A percentile compares a stretch with the other conserved stretches of the same genome.
Conservation (phyloP, 306 rosid species). For the Prunus kanzakura region DNA sequence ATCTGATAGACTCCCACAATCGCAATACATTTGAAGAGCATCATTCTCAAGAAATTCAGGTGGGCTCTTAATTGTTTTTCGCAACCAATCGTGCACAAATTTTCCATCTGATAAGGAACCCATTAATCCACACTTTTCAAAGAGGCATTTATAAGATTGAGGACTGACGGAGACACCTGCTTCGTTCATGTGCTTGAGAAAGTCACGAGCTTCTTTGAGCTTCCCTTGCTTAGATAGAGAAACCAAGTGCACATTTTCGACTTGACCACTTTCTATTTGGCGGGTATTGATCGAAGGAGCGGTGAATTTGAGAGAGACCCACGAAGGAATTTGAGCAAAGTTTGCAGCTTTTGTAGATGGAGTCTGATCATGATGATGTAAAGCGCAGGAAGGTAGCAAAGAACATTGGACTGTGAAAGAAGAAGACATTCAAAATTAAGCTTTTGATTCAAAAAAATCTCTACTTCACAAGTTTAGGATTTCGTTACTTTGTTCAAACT, state of each 20-base stretch:
- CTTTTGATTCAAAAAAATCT: background rate
- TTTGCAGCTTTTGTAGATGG: slow-evolving; percentile 26
- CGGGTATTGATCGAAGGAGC: slow-evolving; percentile 13
- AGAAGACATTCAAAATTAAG: slow-evolving; percentile 29
- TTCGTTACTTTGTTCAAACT: too few relatives aligned
- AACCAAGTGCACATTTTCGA: slow-evolving; percentile 54
- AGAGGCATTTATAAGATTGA: slow-evolving; percentile 36
- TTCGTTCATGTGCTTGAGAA: slow-evolving; percentile 43
- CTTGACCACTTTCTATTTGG: slow-evolving; percentile 30
- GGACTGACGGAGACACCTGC: slow-evolving; percentile 41
- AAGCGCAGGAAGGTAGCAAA: slow-evolving; percentile 16
- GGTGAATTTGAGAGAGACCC: slow-evolving; percentile 44
- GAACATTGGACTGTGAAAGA: slow-evolving; percentile 23
- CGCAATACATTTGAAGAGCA: slow-evolving; percentile 51
- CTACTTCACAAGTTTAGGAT: background rate
- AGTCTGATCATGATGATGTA: slow-evolving; percentile 18
- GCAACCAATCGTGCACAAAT: slow-evolving; percentile 38
- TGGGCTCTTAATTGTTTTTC: slow-evolving; percentile 21
- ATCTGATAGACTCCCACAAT: slow-evolving; percentile 41
- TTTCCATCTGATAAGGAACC: slow-evolving; percentile 39
- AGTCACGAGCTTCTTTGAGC: slow-evolving; percentile 44
- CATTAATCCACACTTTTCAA: slow-evolving; percentile 43
- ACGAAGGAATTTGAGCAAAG: slow-evolving; percentile 48
- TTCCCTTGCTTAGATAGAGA: slow-evolving; percentile 52
- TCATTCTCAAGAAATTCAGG: slow-evolving; percentile 37